phyloP scores from a whole-genome alignment of 2,329 filamentous ascomycete species.

The Colletotrichum destructivum region DNA sequence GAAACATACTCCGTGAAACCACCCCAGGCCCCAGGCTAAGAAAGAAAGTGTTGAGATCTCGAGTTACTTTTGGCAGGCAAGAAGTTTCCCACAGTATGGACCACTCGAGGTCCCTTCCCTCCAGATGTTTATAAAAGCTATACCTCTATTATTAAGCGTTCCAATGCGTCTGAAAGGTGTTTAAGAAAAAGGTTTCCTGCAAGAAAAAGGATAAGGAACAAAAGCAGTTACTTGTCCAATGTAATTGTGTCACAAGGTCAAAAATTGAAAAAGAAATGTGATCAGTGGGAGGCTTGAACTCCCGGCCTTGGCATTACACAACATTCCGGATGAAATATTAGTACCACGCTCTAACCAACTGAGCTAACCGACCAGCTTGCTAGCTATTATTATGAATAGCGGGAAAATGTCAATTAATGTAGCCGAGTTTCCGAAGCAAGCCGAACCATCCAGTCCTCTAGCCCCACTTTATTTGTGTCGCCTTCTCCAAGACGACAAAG shows the following conservation, averaged over 20 bases:
- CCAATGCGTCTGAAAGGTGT: too few relatives aligned
- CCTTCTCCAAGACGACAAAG: too few relatives aligned
- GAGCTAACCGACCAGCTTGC: slow-evolving; percentile 18
- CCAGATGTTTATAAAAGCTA: too few relatives aligned
- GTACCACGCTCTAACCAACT: slow-evolving; percentile 26
- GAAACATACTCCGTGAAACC: too few relatives aligned
- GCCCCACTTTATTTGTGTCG: not conserved
- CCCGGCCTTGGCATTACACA: slow-evolving; percentile 21
- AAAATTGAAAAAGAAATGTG: not conserved
- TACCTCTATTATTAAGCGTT: too few relatives aligned
- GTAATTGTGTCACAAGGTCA: too few relatives aligned
- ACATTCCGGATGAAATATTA: slow-evolving; percentile 17
- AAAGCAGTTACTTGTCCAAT: too few relatives aligned
- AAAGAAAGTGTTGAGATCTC: too few relatives aligned
- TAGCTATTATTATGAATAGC: not conserved
- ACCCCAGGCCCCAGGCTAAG: too few relatives aligned
- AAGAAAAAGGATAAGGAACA: rapidly evolving
- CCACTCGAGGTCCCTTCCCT: too few relatives aligned
- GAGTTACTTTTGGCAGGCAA: too few relatives aligned
- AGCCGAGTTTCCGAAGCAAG: not conserved
- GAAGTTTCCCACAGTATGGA: too few relatives aligned
- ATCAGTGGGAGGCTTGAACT: slow-evolving; percentile 27
- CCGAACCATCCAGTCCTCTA: not conserved
- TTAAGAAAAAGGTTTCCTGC: not conserved
- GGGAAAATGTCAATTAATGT: not conserved